phyloP scores from a whole-genome alignment of 2,329 filamentous ascomycete genomes.

The Aspergillus vadensis region DNA sequence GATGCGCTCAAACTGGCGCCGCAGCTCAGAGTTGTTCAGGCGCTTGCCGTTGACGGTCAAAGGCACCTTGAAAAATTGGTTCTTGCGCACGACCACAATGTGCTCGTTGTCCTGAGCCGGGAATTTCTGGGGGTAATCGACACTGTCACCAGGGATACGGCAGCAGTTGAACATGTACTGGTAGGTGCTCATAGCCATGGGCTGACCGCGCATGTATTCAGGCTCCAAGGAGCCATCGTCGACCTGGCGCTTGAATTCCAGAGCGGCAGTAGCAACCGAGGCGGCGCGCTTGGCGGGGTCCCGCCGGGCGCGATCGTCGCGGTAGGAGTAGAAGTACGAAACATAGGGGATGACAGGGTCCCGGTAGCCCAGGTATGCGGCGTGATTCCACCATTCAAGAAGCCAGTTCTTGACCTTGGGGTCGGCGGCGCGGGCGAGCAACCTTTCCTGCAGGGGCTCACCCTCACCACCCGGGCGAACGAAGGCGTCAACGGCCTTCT shows the following conservation, averaged over 20 bases:
- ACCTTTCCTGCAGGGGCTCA: constrained; percentile 80
- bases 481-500: constrained; percentile 85
- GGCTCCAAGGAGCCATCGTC: constrained; percentile 82
- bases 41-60: constrained; percentile 80
- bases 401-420: constrained; percentile 90
- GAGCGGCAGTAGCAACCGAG: constrained; percentile 77
- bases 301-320: constrained; percentile 84
- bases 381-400: constrained; percentile 97
- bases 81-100: constrained; percentile 88
- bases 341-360: constrained; percentile 97
- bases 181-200: constrained; percentile 98
- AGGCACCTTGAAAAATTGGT: constrained; percentile 92
- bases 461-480: constrained; percentile 83
- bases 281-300: constrained; percentile 92
- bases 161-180: constrained; percentile 98
- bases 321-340: constrained; percentile 98
- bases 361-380: constrained; percentile 87
- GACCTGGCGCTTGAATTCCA: constrained; percentile 95
- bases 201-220: constrained; percentile 97
- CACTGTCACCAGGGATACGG: constrained; percentile 78
- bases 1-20: constrained; percentile 82
- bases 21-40: constrained; percentile 85
- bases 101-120: constrained; percentile 74
- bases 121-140: constrained; percentile 84
- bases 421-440: constrained; percentile 76